Conservation (phyloP, 164 flowering plant genomes). For the Macadamia tetraphylla region DNA sequence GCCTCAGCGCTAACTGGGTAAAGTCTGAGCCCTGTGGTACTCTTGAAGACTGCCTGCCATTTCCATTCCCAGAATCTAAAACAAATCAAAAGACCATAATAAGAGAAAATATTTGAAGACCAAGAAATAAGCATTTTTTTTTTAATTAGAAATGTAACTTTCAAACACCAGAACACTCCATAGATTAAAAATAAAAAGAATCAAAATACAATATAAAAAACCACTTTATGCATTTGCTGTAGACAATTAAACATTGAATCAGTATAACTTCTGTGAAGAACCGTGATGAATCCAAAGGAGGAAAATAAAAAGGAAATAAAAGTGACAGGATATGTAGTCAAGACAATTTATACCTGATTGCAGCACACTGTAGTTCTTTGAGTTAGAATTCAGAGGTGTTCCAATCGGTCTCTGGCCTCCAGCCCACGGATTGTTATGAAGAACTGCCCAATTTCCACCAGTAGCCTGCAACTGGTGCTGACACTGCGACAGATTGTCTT, state of each 20-base stretch:
- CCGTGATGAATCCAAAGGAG: neutral
- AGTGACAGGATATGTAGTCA: neutral
- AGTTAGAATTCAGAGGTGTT: conserved; percentile 29
- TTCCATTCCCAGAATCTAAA: conserved; percentile 40
- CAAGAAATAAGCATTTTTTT: neutral
- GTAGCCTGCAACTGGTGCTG: conserved; percentile 49
- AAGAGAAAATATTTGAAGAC: neutral
- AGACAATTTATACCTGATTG: conserved; percentile 42
- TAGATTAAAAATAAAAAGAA: neutral
- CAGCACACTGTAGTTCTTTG: conserved; percentile 35
- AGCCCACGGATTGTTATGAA: conserved; percentile 44
- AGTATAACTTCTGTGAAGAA: neutral
- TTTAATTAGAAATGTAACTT: neutral
- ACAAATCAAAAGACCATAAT: conserved; percentile 1
- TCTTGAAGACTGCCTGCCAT: conserved; percentile 25
- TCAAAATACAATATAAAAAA: neutral
- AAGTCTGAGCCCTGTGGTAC: conserved; percentile 30
- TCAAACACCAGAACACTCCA: neutral
- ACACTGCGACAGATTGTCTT: conserved; percentile 47
- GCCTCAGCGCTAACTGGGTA: conserved; percentile 29
- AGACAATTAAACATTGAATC: neutral
- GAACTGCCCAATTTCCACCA: conserved; percentile 46
- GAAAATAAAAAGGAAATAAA: too few relatives aligned
- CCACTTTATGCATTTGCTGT: too few relatives aligned
- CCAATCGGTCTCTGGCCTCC: conserved; percentile 48